These are phyloP conservation scores for Scheffersomyces illinoinensis DNA, from an alignment of 1,139 yeast genomes.

Conservation along the genomic window DNA sequence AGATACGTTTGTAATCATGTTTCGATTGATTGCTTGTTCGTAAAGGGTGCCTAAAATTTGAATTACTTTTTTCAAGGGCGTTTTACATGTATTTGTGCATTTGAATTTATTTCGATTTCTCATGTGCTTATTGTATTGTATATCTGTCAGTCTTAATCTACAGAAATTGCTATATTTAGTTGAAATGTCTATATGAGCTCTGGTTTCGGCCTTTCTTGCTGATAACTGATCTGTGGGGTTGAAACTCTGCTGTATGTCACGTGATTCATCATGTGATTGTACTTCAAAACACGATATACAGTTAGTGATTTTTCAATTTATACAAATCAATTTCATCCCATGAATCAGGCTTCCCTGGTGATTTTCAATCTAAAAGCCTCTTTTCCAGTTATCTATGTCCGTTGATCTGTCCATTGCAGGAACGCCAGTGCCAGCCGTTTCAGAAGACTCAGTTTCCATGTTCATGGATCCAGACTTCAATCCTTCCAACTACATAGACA, in stretches of 20 bases:
- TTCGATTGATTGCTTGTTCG: no score
- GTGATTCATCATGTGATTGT: background rate
- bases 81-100: no score
- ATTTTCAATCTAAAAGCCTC: background rate
- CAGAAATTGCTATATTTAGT: no score
- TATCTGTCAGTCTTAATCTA: no score
- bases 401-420: background rate
- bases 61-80: no score
- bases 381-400: background rate
- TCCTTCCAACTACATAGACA: constrained; percentile 39
- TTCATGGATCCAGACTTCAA: constrained; percentile 44
- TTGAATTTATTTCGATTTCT: background rate
- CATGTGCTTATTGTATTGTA: background rate
- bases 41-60: no score
- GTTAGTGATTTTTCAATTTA: no score
- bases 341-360: background rate
- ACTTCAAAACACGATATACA: background rate
- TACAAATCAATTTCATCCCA: background rate
- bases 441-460: constrained; percentile 25
- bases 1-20: background rate
- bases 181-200: background rate
- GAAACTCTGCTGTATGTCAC: background rate
- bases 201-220: background rate
- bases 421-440: background rate
- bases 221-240: background rate